A percentile compares a stretch with the other conserved stretches of the same genome.
These are phyloP conservation scores for Aspergillus haitiensis DNA, from an alignment of 495 filamentous ascomycete genomes.

Conservation along the genomic window DNA sequence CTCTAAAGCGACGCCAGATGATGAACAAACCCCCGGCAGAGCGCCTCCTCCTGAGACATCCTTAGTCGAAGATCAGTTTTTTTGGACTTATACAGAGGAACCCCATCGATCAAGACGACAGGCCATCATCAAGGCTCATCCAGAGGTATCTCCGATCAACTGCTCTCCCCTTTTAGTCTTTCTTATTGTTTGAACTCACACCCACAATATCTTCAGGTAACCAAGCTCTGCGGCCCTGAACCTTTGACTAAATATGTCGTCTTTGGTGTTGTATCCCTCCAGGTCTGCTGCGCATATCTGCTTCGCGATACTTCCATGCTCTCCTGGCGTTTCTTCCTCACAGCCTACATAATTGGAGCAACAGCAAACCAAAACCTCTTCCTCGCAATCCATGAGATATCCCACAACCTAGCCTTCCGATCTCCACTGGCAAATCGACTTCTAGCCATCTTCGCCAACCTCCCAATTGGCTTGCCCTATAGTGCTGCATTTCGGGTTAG, in stretches of 20 bases:
- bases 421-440: slow-evolving; percentile 80
- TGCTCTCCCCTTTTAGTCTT: neutral
- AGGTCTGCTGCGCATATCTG: slow-evolving; percentile 75
- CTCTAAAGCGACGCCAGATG: slow-evolving; percentile 19
- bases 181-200: neutral
- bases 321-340: slow-evolving; percentile 78
- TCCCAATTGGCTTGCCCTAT: slow-evolving; percentile 94
- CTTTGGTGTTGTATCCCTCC: slow-evolving; percentile 76
- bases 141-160: slow-evolving; percentile 64
- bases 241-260: slow-evolving; percentile 95
- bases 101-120: slow-evolving; percentile 86
- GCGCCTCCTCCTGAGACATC: slow-evolving; percentile 38
- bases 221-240: slow-evolving; percentile 95
- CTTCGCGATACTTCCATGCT: slow-evolving; percentile 79
- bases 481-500: slow-evolving; percentile 89
- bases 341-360: slow-evolving; percentile 89
- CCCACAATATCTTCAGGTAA: slow-evolving; percentile 59
- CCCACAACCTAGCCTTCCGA: slow-evolving; percentile 93
- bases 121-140: slow-evolving; percentile 98
- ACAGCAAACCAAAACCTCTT: slow-evolving; percentile 99
- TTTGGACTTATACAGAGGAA: slow-evolving; percentile 99
- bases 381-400: slow-evolving; percentile 98
- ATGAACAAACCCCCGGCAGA: slow-evolving; percentile 28
- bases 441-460: slow-evolving; percentile 88
- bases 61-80: slow-evolving; percentile 57